phyloP scores from a whole-genome alignment of 2,329 filamentous ascomycete genomes.

The Sclerotinia sclerotiorum region DNA sequence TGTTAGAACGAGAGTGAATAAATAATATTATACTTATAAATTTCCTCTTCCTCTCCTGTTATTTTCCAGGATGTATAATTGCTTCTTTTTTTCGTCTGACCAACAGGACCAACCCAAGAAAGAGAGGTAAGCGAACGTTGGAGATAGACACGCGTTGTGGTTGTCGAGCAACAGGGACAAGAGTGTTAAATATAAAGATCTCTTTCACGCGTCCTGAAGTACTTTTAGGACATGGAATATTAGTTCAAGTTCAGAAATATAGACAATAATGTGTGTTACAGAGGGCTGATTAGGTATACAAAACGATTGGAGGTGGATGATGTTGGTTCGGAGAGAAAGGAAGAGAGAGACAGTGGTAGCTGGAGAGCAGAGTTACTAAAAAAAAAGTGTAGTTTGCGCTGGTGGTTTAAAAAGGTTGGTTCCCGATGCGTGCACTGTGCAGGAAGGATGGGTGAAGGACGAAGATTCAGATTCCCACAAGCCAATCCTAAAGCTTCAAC shows the following conservation, averaged over 20 bases:
- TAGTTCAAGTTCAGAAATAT: neutral
- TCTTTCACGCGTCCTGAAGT: neutral
- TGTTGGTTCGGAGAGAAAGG: neutral
- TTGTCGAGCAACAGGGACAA: neutral
- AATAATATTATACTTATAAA: slow-evolving; percentile 15
- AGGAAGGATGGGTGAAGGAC: slow-evolving; percentile 3
- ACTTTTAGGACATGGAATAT: neutral
- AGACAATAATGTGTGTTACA: neutral
- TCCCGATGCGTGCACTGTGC: slow-evolving; percentile 8
- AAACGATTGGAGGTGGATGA: slow-evolving; percentile 4
- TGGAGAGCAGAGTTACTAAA: neutral
- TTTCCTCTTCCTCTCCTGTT: slow-evolving; percentile 4
- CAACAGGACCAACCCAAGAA: slow-evolving; percentile 1
- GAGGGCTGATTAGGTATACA: neutral
- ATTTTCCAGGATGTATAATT: slow-evolving; percentile 9
- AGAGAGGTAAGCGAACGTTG: slow-evolving; percentile 16
- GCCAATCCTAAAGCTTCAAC: slow-evolving; percentile 10
- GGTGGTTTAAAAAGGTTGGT: slow-evolving; percentile 2
- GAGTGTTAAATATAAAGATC: neutral
- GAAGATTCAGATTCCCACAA: neutral
- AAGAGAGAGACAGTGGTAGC: neutral
- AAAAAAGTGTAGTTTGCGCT: neutral
- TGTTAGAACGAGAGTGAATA: slow-evolving; percentile 1
- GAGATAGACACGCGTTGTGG: slow-evolving; percentile 14
- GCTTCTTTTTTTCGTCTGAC: slow-evolving; percentile 13